Conservation (phyloP, 1,284 basidiomycete genomes). For the Takashimella koratensis region DNA sequence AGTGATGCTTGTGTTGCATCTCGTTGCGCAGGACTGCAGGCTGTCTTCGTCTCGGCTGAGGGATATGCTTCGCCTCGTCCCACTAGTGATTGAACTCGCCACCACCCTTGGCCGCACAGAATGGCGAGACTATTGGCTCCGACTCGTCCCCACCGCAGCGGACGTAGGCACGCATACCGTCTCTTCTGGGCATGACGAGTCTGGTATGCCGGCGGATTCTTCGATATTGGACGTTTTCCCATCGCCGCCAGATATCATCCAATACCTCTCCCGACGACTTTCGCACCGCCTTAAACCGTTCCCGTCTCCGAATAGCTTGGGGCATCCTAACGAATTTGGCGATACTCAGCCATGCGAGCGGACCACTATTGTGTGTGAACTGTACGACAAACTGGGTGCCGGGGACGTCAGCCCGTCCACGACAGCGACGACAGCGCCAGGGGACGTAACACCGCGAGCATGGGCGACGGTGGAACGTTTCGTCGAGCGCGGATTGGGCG, state of each 20-base stretch:
- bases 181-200: conserved; percentile 11
- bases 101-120: conserved; percentile 60
- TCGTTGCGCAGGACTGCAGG: conserved; percentile 61
- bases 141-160: conserved; percentile 62
- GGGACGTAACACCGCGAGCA: not conserved
- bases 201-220: conserved; percentile 14
- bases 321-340: conserved; percentile 1
- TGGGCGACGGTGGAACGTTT: not conserved
- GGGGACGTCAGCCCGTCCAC: not conserved
- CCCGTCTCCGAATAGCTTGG: conserved; percentile 17
- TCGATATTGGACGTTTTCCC: conserved; percentile 28
- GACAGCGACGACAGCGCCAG: not conserved
- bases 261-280: conserved; percentile 37
- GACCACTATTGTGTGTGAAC: not conserved
- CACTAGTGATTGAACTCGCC: conserved; percentile 66
- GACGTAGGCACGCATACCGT: conserved; percentile 26
- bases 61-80: conserved; percentile 60
- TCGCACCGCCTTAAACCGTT: conserved; percentile 22
- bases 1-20: conserved; percentile 65
- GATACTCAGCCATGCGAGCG: not conserved
- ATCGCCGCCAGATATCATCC: conserved; percentile 49
- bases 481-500: conserved; percentile 49
- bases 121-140: conserved; percentile 85
- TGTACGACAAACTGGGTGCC: not conserved
- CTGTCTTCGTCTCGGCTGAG: conserved; percentile 50